phyloP scores from a whole-genome alignment of 352 stramenopile species.

The Globisporangium paroecandrum region DNA sequence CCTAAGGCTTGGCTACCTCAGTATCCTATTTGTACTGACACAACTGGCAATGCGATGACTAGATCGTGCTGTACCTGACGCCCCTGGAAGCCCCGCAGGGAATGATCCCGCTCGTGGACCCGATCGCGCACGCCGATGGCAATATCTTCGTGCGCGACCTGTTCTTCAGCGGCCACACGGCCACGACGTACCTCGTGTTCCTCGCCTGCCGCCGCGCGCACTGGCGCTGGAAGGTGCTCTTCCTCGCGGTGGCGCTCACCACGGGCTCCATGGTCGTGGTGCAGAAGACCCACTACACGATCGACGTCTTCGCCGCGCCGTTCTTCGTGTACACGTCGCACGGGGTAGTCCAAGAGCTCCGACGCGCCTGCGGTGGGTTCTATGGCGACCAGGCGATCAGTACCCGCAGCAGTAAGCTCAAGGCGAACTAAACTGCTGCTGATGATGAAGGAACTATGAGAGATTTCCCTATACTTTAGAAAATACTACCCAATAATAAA shows the following conservation, averaged over 20 bases:
- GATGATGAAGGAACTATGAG: not conserved
- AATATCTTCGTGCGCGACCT: constrained; percentile 29
- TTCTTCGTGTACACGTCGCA: constrained; percentile 36
- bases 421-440: not conserved
- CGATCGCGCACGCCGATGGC: constrained; percentile 27
- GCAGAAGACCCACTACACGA: constrained; percentile 37
- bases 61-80: constrained; percentile 31
- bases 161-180: constrained; percentile 40
- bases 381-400: not conserved
- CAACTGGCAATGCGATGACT: not conserved
- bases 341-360: constrained; percentile 20
- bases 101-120: constrained; percentile 28
- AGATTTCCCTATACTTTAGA: not conserved
- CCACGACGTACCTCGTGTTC: constrained; percentile 31
- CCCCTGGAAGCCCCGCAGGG: constrained; percentile 26
- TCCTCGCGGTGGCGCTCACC: constrained; percentile 19
- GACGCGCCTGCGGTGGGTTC: constrained; percentile 6
- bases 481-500: not conserved
- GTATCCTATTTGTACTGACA: not conserved
- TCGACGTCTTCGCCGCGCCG: constrained; percentile 34
- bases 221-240: constrained; percentile 23
- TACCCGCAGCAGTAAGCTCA: not conserved
- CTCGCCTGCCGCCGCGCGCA: constrained; percentile 26
- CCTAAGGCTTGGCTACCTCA: not conserved
- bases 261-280: constrained; percentile 29